A percentile compares a stretch with the other conserved stretches of the same genome.
phyloP scores from a whole-genome alignment of 2,329 filamentous ascomycete species.

The Teratosphaeria nubilosa region DNA sequence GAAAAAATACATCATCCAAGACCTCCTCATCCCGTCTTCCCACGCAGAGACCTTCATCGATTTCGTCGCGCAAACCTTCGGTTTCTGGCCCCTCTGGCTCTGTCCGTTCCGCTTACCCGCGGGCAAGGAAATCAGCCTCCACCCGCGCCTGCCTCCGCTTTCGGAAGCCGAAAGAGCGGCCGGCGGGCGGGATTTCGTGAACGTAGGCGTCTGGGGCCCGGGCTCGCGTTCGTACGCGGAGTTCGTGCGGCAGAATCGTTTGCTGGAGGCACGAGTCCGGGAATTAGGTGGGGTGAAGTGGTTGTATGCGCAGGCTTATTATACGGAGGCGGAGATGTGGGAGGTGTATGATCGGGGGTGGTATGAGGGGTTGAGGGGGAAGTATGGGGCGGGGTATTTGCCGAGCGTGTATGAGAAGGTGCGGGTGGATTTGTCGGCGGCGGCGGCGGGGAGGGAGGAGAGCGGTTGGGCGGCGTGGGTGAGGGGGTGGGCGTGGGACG shows the following conservation, averaged over 20 bases:
- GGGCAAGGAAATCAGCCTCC: conserved; percentile 14
- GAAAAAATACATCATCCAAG: conserved; percentile 51
- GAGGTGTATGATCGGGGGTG: conserved; percentile 47
- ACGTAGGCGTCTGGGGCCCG: conserved; percentile 68
- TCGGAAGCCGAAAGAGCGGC: background rate
- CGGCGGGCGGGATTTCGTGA: conserved; percentile 33
- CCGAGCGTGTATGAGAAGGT: conserved; percentile 65
- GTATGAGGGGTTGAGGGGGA: conserved; percentile 53
- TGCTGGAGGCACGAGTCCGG: conserved; percentile 59
- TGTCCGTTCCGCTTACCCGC: conserved; percentile 36
- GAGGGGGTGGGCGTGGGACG: conserved; percentile 21
- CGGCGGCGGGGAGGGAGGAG: conserved; percentile 8
- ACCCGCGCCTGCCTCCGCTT: conserved; percentile 2
- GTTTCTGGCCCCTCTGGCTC: conserved; percentile 50
- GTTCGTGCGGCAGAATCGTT: conserved; percentile 62
- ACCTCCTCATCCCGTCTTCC: conserved; percentile 48
- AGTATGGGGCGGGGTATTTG: conserved; percentile 52
- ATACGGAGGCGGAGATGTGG: conserved; percentile 64
- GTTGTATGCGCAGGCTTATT: conserved; percentile 80
- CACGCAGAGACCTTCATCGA: conserved; percentile 43
- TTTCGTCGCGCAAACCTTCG: conserved; percentile 40
- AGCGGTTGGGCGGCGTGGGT: conserved; percentile 23
- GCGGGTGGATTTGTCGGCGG: conserved; percentile 39
- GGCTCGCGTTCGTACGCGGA: conserved; percentile 46
- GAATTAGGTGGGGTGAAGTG: conserved; percentile 71